Evolutionary conservation across 2,329 filamentous ascomycete species (phyloP).

Genomic region (Ophiostoma montium): DNA sequence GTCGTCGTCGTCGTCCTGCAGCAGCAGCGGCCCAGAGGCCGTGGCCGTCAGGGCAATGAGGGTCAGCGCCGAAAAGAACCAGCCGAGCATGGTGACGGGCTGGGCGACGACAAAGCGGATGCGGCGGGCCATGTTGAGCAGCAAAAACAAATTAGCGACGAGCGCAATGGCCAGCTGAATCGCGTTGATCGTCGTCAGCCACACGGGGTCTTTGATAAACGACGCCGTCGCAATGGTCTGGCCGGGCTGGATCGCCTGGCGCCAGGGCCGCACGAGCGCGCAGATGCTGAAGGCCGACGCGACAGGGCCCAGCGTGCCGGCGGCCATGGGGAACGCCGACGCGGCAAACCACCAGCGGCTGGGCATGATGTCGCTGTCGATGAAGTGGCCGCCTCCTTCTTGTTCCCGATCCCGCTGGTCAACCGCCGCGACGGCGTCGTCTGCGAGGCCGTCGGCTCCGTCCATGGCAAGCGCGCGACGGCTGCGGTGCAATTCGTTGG

Average conservation of each 20-base stretch:
- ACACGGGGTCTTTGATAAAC: constrained; percentile 53
- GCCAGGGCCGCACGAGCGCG: constrained; percentile 70
- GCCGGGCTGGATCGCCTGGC: constrained; percentile 38
- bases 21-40: constrained; percentile 42
- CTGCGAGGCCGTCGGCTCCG: not conserved
- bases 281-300: constrained; percentile 82
- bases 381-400: not conserved
- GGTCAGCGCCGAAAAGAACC: constrained; percentile 53
- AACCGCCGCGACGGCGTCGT: not conserved
- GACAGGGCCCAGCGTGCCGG: constrained; percentile 71
- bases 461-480: not conserved
- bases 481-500: too few species aligned
- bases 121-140: constrained; percentile 74
- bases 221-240: constrained; percentile 32
- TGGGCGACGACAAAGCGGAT: constrained; percentile 72
- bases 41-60: constrained; percentile 54
- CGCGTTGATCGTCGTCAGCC: constrained; percentile 60
- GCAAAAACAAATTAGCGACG: constrained; percentile 63
- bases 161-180: constrained; percentile 64
- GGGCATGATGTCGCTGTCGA: not conserved
- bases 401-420: not conserved
- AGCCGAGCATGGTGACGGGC: constrained; percentile 69
- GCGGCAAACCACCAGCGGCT: constrained; percentile 52
- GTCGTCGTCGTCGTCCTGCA: constrained; percentile 18
- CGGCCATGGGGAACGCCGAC: constrained; percentile 60